Conservation (phyloP, 192 early-diverging fungal species). For the Rhizophagus clarus region DNA sequence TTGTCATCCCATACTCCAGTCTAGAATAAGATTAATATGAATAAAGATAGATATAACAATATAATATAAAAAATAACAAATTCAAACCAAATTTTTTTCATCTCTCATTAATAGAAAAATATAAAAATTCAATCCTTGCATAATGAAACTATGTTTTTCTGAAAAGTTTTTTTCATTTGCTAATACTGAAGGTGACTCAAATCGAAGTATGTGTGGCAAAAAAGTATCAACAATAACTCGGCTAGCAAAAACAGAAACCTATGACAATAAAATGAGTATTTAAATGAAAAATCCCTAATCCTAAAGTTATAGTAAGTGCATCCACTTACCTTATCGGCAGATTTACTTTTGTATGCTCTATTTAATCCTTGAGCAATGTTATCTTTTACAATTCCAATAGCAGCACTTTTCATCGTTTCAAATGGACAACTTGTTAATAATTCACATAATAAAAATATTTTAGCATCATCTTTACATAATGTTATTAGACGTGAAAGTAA, state of each 20-base stretch:
- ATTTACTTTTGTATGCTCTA: slow-evolving; percentile 18
- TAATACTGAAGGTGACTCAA: slow-evolving; percentile 34
- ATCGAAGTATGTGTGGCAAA: slow-evolving; percentile 36
- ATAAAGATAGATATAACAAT: not conserved
- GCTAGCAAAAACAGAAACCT: slow-evolving; percentile 43
- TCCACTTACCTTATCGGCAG: slow-evolving; percentile 27
- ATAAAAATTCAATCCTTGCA: slow-evolving; percentile 55
- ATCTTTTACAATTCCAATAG: slow-evolving; percentile 49
- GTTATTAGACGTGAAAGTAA: slow-evolving; percentile 39
- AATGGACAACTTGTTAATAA: slow-evolving; percentile 47
- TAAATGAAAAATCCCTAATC: not conserved
- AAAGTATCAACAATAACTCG: slow-evolving; percentile 44
- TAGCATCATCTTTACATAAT: slow-evolving; percentile 44
- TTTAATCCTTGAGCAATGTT: slow-evolving; percentile 42
- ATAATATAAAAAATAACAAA: not conserved
- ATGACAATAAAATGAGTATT: not conserved
- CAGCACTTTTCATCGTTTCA: slow-evolving; percentile 49
- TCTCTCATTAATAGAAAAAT: slow-evolving; percentile 50
- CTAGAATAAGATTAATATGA: slow-evolving; percentile 26
- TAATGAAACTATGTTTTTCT: slow-evolving; percentile 45
- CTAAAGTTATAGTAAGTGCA: not conserved
- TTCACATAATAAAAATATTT: slow-evolving; percentile 43
- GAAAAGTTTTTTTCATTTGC: slow-evolving; percentile 37
- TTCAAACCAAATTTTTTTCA: slow-evolving; percentile 43
- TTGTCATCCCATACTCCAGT: slow-evolving; percentile 41